Evolutionary conservation across 2,329 filamentous ascomycete genomes (phyloP), one percentile per base, ranked within the genome.

Genomic region (Beauveria sp.): DNA sequence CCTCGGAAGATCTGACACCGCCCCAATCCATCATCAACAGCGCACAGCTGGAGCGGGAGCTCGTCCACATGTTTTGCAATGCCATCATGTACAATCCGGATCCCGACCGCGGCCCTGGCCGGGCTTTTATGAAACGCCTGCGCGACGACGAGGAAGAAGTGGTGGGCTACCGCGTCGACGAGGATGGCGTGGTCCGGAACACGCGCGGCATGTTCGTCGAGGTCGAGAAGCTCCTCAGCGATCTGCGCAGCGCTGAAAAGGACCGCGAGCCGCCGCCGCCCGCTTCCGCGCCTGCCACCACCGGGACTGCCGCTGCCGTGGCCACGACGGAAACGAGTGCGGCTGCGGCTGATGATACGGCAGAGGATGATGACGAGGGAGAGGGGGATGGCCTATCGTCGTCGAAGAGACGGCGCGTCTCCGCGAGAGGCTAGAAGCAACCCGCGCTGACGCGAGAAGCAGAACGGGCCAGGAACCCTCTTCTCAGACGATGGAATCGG

Each of bases 1-100:
- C 89, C 62, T 88, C 84, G 2, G 83, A 88, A 55, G 91, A 97
- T 62, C 79, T 96, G 28, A 81, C 93, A 2, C 91, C 93, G 2
- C 93, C 95, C 0, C 90, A 87, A 68, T 91, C 88, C 22, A 96
- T 98, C 68, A 90, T 98, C 74, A 98, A 98, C 74, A 93, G 90
- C 56, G 86, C 89, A 1, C 95, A 98, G 72, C 81, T 98, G 18
- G 93, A 98, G 74, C 91, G 92, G 66, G 93, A 98, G 73, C 79
- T 98, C 12, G 91, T 96, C 68, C 90, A 96, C 68, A 97, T 98
- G 90, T 96, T 98, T 73, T 91, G 92, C 67, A 98, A 98, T 70
- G 93, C 95, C 20, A 89, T 97, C 74, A 98, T 99, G 95, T 99
- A 96, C 79, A 98, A 98, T 68, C 87, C 90, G 0, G 91, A 96